phyloP scores from a whole-genome alignment of 108 stramenopile species.

The Fragilariopsis cylindrus region DNA sequence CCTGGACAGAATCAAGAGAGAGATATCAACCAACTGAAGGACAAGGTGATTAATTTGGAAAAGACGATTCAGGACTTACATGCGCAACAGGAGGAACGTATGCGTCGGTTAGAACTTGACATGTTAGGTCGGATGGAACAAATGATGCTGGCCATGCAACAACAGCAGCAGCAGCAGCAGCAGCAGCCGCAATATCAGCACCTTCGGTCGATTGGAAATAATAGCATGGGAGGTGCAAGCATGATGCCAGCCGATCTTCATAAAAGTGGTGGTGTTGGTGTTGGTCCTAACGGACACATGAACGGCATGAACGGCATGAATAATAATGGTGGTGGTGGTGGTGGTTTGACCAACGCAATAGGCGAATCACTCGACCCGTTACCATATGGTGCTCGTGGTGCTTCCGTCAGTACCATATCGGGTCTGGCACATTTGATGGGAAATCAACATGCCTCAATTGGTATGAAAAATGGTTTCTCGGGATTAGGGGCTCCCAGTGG shows the following conservation, averaged over 20 bases:
- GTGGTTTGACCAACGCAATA: background rate
- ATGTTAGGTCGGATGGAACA: slow-evolving; percentile 70
- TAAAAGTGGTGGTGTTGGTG: background rate
- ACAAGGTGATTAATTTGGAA: slow-evolving; percentile 59
- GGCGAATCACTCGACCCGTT: slow-evolving; percentile 31
- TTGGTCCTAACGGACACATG: slow-evolving; percentile 1
- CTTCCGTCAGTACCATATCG: slow-evolving; percentile 25
- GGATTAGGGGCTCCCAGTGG: slow-evolving; percentile 2
- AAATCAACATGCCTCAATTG: slow-evolving; percentile 6
- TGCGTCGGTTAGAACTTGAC: slow-evolving; percentile 57
- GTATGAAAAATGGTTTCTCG: slow-evolving; percentile 21
- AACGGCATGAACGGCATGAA: slow-evolving; percentile 11
- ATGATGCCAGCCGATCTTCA: background rate
- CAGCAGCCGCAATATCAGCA: slow-evolving; percentile 7
- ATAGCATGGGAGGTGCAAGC: background rate
- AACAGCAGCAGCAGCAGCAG: slow-evolving; percentile 38
- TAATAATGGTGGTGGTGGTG: background rate
- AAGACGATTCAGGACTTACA: slow-evolving; percentile 43
- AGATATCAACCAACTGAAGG: slow-evolving; percentile 65
- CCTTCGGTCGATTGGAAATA: slow-evolving; percentile 4
- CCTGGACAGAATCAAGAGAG: slow-evolving; percentile 49
- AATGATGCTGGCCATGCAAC: slow-evolving; percentile 64
- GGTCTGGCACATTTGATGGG: slow-evolving; percentile 25
- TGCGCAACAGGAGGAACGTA: slow-evolving; percentile 45
- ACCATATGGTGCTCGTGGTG: slow-evolving; percentile 32